Conservation (phyloP, 768 basidiomycete species). For the Fibroporia radiculosa region DNA sequence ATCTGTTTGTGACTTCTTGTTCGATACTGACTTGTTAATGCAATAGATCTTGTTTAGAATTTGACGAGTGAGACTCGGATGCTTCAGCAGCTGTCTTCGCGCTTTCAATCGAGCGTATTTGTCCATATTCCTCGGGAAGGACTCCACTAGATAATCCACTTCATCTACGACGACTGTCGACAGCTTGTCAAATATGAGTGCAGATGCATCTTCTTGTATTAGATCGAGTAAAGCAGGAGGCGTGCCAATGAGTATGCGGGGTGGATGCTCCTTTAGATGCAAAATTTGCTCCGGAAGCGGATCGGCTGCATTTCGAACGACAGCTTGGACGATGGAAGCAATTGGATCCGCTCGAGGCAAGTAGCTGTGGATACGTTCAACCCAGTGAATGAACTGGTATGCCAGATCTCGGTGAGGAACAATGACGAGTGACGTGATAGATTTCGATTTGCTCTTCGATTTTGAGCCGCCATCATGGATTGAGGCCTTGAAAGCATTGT, state of each 20-base stretch:
- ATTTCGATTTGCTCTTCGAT: not conserved
- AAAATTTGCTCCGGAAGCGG: conserved; percentile 34
- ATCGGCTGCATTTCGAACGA: conserved; percentile 45
- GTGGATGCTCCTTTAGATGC: conserved; percentile 34
- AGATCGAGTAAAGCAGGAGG: conserved; percentile 62
- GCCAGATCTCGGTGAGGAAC: conserved; percentile 73
- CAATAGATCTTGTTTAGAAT: conserved; percentile 52
- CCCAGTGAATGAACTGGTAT: conserved; percentile 60
- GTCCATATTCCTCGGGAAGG: conserved; percentile 34
- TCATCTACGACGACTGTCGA: conserved; percentile 67
- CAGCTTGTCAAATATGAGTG: conserved; percentile 38
- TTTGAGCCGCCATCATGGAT: not conserved
- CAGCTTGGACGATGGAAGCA: conserved; percentile 45
- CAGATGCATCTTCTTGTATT: conserved; percentile 33
- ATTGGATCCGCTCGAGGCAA: conserved; percentile 21
- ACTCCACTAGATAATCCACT: conserved; percentile 63
- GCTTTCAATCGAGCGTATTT: conserved; percentile 31
- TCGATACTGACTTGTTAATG: not conserved
- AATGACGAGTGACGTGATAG: conserved; percentile 50
- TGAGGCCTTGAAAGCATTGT: conserved; percentile 16
- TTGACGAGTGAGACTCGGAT: conserved; percentile 51
- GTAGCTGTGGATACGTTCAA: conserved; percentile 37
- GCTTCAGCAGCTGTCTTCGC: conserved; percentile 36
- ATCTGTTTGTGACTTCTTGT: too few relatives aligned
- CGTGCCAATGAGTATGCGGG: conserved; percentile 66